Conservation (phyloP, 2,329 filamentous ascomycete species). For the Fusarium burgessii region DNA sequence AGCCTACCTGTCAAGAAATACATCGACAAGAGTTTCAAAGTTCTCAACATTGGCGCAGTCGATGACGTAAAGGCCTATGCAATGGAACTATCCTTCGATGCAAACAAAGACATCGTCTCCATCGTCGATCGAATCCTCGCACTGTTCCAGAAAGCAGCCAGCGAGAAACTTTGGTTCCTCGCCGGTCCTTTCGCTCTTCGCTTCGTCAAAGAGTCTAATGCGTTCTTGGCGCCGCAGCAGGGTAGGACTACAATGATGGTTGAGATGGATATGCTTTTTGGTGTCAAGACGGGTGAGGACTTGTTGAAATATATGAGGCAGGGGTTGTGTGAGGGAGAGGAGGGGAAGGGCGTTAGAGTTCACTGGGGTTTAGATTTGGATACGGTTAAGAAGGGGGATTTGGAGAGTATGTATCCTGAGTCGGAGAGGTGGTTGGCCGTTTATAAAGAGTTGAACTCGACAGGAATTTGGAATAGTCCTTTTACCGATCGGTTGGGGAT, state of each 20-base stretch:
- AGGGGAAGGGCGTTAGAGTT: background rate
- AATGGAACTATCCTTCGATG: background rate
- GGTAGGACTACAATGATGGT: conserved; percentile 12
- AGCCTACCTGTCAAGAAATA: background rate
- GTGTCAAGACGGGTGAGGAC: background rate
- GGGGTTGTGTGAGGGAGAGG: background rate
- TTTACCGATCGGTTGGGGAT: background rate
- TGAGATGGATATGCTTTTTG: conserved; percentile 9
- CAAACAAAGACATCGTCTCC: background rate
- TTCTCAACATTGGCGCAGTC: background rate
- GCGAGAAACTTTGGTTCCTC: background rate
- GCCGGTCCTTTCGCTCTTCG: background rate
- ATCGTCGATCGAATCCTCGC: background rate
- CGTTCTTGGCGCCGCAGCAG: conserved; percentile 1
- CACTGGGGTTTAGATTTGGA: background rate
- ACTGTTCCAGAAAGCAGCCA: background rate
- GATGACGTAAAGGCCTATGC: background rate
- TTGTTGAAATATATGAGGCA: background rate
- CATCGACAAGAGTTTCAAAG: conserved; percentile 2
- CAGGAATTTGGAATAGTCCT: background rate
- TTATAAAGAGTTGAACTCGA: background rate
- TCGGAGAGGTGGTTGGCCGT: background rate
- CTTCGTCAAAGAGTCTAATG: background rate
- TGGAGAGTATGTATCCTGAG: background rate
- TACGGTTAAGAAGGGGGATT: background rate